These are phyloP conservation scores for Globisporangium camurandrum DNA, from an alignment of 352 stramenopile species.

Conservation along the genomic window DNA sequence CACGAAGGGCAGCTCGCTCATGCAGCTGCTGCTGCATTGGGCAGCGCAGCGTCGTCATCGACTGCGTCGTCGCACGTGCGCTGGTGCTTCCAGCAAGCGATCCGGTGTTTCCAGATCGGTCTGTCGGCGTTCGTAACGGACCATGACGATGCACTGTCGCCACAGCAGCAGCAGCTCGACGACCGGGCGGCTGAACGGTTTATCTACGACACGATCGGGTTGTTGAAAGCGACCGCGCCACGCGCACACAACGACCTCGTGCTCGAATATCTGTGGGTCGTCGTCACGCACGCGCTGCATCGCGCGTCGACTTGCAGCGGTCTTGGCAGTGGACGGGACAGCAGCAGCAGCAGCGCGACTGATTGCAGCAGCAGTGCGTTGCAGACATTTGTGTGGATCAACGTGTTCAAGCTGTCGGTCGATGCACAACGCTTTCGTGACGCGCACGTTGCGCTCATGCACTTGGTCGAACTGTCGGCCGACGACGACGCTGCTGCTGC, in stretches of 20 bases:
- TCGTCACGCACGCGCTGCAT: slow-evolving; percentile 46
- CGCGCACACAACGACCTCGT: slow-evolving; percentile 47
- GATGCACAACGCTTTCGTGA: slow-evolving; percentile 55
- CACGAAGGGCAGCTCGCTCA: slow-evolving; percentile 42
- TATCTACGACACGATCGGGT: slow-evolving; percentile 48
- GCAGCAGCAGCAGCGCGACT: too few species aligned
- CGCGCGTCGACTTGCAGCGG: slow-evolving; percentile 26
- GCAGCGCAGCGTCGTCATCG: slow-evolving; percentile 4
- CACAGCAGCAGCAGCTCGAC: too few species aligned
- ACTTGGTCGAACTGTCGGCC: slow-evolving; percentile 33
- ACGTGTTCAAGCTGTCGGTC: slow-evolving; percentile 77
- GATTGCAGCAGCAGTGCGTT: slow-evolving; percentile 26
- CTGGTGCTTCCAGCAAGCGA: slow-evolving; percentile 66
- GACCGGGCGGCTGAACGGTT: slow-evolving; percentile 39
- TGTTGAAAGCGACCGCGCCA: slow-evolving; percentile 63
- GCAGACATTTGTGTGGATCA: slow-evolving; percentile 76
- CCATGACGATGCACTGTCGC: slow-evolving; percentile 18
- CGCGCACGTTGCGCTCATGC: slow-evolving; percentile 68
- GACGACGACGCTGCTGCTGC: not conserved
- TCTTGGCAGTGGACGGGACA: too few species aligned
- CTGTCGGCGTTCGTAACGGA: slow-evolving; percentile 50
- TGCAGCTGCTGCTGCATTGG: not conserved
- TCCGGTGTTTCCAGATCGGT: slow-evolving; percentile 66
- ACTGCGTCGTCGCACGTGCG: slow-evolving; percentile 27
- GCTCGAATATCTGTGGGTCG: slow-evolving; percentile 56